Percentiles rank a stretch among this genome's conserved stretches.
Conservation (phyloP, 805 yeast genomes). For the Kuraishia borneana region DNA sequence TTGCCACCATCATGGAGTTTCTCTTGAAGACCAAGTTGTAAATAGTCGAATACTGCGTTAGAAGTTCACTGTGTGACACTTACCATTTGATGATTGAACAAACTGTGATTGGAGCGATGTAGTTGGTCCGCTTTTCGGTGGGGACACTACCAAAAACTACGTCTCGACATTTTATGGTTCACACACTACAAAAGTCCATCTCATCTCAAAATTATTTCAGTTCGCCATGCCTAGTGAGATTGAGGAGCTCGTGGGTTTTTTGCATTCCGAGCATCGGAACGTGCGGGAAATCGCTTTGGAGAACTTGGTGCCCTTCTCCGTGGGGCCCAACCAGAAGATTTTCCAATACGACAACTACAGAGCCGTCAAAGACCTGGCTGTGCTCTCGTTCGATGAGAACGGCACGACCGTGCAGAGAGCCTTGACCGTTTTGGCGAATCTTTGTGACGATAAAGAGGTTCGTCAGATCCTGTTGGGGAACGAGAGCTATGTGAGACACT, state of each 20-base stretch:
- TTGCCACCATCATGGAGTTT: conserved; percentile 79
- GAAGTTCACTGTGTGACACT: no score
- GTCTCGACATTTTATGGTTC: no score
- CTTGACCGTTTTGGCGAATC: conserved; percentile 68
- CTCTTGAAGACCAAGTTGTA: conserved; percentile 74
- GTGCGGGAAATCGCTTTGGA: conserved; percentile 79
- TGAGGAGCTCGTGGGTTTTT: conserved; percentile 57
- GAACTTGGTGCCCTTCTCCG: conserved; percentile 70
- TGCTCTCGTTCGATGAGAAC: conserved; percentile 41
- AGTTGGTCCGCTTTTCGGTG: no score
- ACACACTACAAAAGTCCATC: no score
- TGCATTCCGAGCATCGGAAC: conserved; percentile 72
- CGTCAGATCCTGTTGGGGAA: conserved; percentile 61
- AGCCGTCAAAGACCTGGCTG: conserved; percentile 65
- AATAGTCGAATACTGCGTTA: conserved; percentile 27
- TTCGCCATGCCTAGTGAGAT: conserved; percentile 29
- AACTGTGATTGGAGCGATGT: no score
- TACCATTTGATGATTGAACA: no score
- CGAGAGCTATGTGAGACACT: conserved; percentile 34
- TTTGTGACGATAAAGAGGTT: conserved; percentile 60
- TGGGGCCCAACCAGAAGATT: conserved; percentile 52
- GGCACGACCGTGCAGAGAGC: conserved; percentile 52
- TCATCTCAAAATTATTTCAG: no score
- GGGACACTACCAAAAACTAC: no score
- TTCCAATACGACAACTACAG: conserved; percentile 62